Base-by-base conservation (phyloP, 1,284 basidiomycete species). In the Singerocomus rubriflavus region DNA sequence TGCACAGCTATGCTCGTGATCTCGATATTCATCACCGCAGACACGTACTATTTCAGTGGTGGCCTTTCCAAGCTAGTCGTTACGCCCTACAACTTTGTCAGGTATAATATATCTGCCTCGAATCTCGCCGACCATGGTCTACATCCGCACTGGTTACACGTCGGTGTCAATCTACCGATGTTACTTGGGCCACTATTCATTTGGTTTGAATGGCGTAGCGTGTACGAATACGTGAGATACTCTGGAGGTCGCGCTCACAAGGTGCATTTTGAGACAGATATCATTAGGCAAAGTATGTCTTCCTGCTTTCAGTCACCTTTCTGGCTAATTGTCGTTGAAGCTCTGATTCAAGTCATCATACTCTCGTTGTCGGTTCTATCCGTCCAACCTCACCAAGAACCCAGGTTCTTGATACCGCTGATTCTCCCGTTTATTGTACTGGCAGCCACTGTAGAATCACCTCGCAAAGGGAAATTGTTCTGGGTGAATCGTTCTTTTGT, bases 71-170 rank as follows among this genome's bases (percentile, higher is more conserved):
- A 47, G 7, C 26, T 55, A 4, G 65, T 70, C 27, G 17, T 74
- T 4, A 69, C 72, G 9, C 72, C 73, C 10, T 61, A 68, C 37
- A 74, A 74, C 50, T 70, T 74, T 45, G 39, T 74, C 56, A 60
- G 56, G 35, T 74, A 74, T 51, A 75, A 74, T 52, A 42, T 73
- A 5, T 65, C 65, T 5, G 51, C 65, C 5, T 54, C 61, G n/a
- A 73, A 74, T 54, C 62, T 73, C 25, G 68, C 67, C 1, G 62
- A 65, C 39, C 73, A 74, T 40, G 73, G 73, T 11, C 48, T 74
- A 11, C 73, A 74, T 54, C 73, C 73, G 2, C 63, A 64, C 17
- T 74, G 71, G 71, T 57, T 74, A 3, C 73, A 74, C 50, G 48
- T 68, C 21, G 58, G 63, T 25, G 67, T 74, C 25, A 74, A 74